Evolutionary conservation across 1,284 basidiomycete genomes (phyloP), one percentile per base, ranked within the genome.

Genomic region (Ustilago xerochloae): DNA sequence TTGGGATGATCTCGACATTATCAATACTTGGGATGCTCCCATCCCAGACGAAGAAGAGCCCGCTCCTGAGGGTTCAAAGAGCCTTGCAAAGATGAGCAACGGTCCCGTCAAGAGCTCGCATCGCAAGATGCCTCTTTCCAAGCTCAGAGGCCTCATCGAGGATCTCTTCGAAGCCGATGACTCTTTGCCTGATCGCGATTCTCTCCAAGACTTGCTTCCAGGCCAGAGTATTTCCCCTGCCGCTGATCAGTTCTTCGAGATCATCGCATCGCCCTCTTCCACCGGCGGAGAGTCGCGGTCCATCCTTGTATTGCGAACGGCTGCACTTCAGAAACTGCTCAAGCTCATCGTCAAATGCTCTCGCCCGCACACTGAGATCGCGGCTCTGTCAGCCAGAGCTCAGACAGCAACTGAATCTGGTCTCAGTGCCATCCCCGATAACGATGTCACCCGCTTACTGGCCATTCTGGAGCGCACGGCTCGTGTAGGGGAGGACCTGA

Each of bases 81-180:
- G 58, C 29, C 50, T 46, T 32, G 55, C 56, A 22, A 68, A 68
- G 33, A 62, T 73, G 61, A 73, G 70, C 70, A 68, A 39, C 33
- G 70, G 70, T 10, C 70, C 70, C 8, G 70, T 73, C 59, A 73
- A 68, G 62, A 59, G 54, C 48, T 69, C 66, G 16, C 53, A 61
- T 9, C 71, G 71, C 45, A 69, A 65, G 52, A 55, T 69, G 1
- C 90, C 91, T 0, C 85, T 93, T 8, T 90, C 93, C 79, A 94
- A 92, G 81, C 87, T 96, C 6, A 87, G 87, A 2, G 87, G 87
- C 6, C 83, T 91, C 18, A 86, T 95, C 1, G 93, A 95, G 66
- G 93, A 95, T 60, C 89, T 96, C 20, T 92, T 95, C 73, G 93
- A 95, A 81, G 92, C 93, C 0, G 92, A 95, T 80, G 94, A 96